Evolutionary conservation across 2,329 filamentous ascomycete species (phyloP).

Genomic region (Cladophialophora yegresii): DNA sequence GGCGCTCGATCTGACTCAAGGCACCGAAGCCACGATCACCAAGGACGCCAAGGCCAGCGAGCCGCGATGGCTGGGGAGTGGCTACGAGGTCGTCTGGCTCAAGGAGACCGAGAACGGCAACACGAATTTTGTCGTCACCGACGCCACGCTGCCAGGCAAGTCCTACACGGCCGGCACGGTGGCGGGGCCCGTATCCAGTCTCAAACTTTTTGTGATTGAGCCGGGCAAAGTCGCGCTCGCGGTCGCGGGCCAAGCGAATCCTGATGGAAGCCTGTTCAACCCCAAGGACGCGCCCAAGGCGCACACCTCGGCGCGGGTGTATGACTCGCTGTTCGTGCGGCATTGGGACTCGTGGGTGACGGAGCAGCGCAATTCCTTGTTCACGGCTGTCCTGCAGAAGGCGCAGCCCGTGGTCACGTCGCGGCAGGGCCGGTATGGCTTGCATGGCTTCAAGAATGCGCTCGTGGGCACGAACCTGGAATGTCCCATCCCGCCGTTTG

Average conservation of each 20-base stretch:
- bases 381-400: constrained; percentile 51
- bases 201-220: constrained; percentile 49
- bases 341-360: constrained; percentile 57
- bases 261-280: constrained; percentile 53
- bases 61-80: constrained; percentile 51
- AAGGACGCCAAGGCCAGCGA: constrained; percentile 50
- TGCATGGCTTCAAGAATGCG: constrained; percentile 50
- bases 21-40: constrained; percentile 47
- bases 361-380: constrained; percentile 54
- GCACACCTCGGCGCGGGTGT: constrained; percentile 50
- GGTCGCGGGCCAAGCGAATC: constrained; percentile 51
- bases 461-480: constrained; percentile 47
- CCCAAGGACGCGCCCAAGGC: constrained; percentile 53
- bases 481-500: constrained; percentile 53
- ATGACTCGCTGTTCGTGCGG: constrained; percentile 55
- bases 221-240: constrained; percentile 50
- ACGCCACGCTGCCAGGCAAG: constrained; percentile 45
- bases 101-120: constrained; percentile 49
- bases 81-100: constrained; percentile 51
- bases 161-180: constrained; percentile 50
- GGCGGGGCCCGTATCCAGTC: constrained; percentile 49
- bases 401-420: constrained; percentile 44
- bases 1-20: constrained; percentile 47
- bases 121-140: constrained; percentile 49
- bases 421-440: constrained; percentile 41